Evolutionary conservation across 2,329 filamentous ascomycete genomes (phyloP), one percentile per base, ranked within the genome.

Genomic region (Cercospora nicotianae): DNA sequence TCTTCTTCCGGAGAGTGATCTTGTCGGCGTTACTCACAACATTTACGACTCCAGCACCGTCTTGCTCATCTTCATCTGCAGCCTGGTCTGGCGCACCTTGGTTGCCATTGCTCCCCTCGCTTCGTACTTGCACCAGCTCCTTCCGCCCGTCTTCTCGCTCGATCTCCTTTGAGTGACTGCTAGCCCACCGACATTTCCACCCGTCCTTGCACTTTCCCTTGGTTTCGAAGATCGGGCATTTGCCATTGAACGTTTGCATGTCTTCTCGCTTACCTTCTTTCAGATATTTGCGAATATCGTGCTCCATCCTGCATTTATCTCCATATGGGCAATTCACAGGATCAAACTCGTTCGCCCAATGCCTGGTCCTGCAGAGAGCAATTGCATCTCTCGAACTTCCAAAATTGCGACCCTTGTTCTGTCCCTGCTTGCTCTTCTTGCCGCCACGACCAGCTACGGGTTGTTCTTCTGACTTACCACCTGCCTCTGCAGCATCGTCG

Each of bases 131-230:
- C 3, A 94, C 84, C 63, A 98, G 81, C 80, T 98, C 94, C 75
- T 91, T 93, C 72, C 87, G 87, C 8, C 93, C 94, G 78, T 96
- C 94, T 64, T 90, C 89, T 20, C 84, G 88, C 72, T 91, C 87
- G 26, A 91, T 81, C 80, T 98, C 94, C 70, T 89, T 85, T 74
- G 93, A 95, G 80, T 99, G 95, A 70, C 92, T 96, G 70, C 87
- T 87, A 36, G 92, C 91, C 76, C 97, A 96, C 23, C 94, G 90
- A 78, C 95, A 99, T 78, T 94, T 96, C 94, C 94, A 99, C 5
- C 95, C 95, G 13, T 90, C 87, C 60, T 87, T 86, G 75, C 95
- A 99, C 69, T 85, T 87, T 12, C 94, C 94, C 71, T 90, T 87
- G 16, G 84, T 83, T 72, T 92, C 89, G 79, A 89, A 97, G 8